Percentiles rank a stretch among this genome's conserved stretches.
phyloP scores from a whole-genome alignment of 139 green algal genomes.

The Eudorina sp. region DNA sequence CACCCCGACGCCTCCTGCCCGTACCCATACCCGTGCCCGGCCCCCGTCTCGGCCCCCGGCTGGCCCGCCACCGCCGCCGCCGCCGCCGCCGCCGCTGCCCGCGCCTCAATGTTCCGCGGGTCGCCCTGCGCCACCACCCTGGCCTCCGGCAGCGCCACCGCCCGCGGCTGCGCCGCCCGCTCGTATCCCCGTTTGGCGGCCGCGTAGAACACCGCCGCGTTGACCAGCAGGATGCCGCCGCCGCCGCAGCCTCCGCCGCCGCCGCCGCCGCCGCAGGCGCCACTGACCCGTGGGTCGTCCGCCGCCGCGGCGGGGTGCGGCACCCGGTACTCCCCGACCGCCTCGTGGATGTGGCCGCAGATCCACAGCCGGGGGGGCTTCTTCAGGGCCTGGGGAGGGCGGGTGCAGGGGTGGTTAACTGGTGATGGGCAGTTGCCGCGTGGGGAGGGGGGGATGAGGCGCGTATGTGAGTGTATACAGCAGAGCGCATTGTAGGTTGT shows the following conservation, averaged over 20 bases:
- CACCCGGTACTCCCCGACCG: slow-evolving; percentile 40
- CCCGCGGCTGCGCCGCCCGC: slow-evolving; percentile 11
- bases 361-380: slow-evolving; percentile 36
- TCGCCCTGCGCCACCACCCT: slow-evolving; percentile 44
- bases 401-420: too few relatives aligned
- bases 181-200: not conserved
- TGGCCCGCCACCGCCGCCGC: not conserved
- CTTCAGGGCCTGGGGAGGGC: not conserved
- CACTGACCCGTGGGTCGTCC: too few relatives aligned
- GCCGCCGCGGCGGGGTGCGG: not conserved
- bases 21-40: too few relatives aligned
- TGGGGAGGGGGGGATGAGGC: too few relatives aligned
- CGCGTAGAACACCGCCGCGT: slow-evolving; percentile 19
- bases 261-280: too few relatives aligned
- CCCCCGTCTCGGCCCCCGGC: not conserved
- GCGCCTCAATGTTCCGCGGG: not conserved
- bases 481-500: too few relatives aligned
- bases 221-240: slow-evolving; percentile 36
- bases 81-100: not conserved
- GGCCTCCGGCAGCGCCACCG: slow-evolving; percentile 19
- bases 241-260: too few relatives aligned
- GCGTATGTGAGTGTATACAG: too few relatives aligned
- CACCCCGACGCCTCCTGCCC: not conserved
- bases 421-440: too few relatives aligned
- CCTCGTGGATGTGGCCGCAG: slow-evolving; percentile 45